These are phyloP conservation scores for Dactylellina leptospora DNA, from an alignment of 2,329 filamentous ascomycete species.

Conservation along the genomic window DNA sequence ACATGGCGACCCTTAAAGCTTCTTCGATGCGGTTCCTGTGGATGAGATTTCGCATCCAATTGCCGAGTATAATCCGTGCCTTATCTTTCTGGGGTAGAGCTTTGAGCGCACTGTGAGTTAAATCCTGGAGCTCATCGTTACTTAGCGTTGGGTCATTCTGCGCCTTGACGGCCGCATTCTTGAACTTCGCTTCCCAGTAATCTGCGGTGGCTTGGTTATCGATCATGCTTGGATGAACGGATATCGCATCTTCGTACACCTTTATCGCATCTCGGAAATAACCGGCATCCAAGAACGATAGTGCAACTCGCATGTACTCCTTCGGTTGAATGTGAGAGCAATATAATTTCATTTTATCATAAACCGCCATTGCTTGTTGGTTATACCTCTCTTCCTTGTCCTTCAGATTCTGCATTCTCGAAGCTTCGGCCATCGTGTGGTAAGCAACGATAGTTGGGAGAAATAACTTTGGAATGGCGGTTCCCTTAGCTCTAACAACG, in stretches of 20 bases:
- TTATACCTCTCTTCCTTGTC: slow-evolving; percentile 32
- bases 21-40: slow-evolving; percentile 36
- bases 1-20: slow-evolving; percentile 29
- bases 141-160: slow-evolving; percentile 12
- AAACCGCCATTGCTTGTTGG: slow-evolving; percentile 27
- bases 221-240: slow-evolving; percentile 30
- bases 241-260: slow-evolving; percentile 37
- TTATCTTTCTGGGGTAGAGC: slow-evolving; percentile 36
- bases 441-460: slow-evolving; percentile 45
- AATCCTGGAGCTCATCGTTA: slow-evolving; percentile 33
- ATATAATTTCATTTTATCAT: slow-evolving; percentile 33
- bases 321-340: slow-evolving; percentile 33
- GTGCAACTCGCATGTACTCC: slow-evolving; percentile 43
- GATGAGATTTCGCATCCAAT: slow-evolving; percentile 47
- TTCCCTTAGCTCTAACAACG: slow-evolving; percentile 21
- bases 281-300: slow-evolving; percentile 45
- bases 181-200: slow-evolving; percentile 49
- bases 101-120: slow-evolving; percentile 24
- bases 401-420: slow-evolving; percentile 33
- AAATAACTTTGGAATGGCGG: slow-evolving; percentile 29
- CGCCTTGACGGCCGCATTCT: slow-evolving; percentile 21
- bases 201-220: slow-evolving; percentile 37
- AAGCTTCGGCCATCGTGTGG: slow-evolving; percentile 35
- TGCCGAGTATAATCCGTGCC: slow-evolving; percentile 30
- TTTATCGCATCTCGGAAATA: slow-evolving; percentile 32